Percentiles rank a stretch among this genome's conserved stretches.
phyloP scores from a whole-genome alignment of 2,329 filamentous ascomycete genomes.

The Pseudopyrenochaeta lycopersici region DNA sequence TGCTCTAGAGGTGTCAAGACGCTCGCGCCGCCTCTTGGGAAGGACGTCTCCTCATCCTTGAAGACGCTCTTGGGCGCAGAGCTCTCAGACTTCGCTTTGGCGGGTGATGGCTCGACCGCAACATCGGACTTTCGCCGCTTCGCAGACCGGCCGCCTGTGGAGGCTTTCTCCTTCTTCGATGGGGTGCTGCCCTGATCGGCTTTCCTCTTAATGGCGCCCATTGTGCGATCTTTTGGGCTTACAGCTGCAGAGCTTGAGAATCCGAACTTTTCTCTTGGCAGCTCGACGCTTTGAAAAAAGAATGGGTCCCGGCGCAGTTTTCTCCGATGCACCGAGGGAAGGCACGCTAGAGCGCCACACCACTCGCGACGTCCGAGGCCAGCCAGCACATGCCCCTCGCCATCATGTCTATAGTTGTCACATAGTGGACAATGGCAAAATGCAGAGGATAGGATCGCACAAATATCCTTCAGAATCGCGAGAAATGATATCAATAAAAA shows the following conservation, averaged over 20 bases:
- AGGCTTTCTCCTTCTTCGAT: slow-evolving; percentile 42
- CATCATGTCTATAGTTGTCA: too few species aligned
- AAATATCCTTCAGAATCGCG: too few species aligned
- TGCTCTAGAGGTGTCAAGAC: slow-evolving; percentile 92
- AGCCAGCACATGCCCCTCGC: too few species aligned
- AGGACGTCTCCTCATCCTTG: slow-evolving; percentile 84
- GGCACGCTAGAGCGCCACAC: not conserved
- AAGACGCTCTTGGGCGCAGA: slow-evolving; percentile 56
- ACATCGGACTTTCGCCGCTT: slow-evolving; percentile 51
- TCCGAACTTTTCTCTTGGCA: slow-evolving; percentile 28
- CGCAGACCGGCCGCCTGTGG: slow-evolving; percentile 40
- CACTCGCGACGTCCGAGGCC: too few species aligned
- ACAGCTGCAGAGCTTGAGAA: slow-evolving; percentile 12
- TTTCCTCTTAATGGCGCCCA: slow-evolving; percentile 59
- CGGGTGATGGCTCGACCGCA: slow-evolving; percentile 33
- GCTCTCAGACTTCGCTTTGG: slow-evolving; percentile 41
- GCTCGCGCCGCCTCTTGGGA: slow-evolving; percentile 91
- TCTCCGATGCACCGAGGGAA: slow-evolving; percentile 1
- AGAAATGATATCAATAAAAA: too few species aligned
- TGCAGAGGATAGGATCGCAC: too few species aligned
- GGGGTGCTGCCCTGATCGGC: slow-evolving; percentile 47
- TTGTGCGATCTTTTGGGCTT: slow-evolving; percentile 27
- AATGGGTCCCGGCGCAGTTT: not conserved
- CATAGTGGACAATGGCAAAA: too few species aligned
- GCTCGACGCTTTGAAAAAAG: slow-evolving; percentile 9